Conservation (phyloP, 441 rosid species). For the Viola pubescens region DNA sequence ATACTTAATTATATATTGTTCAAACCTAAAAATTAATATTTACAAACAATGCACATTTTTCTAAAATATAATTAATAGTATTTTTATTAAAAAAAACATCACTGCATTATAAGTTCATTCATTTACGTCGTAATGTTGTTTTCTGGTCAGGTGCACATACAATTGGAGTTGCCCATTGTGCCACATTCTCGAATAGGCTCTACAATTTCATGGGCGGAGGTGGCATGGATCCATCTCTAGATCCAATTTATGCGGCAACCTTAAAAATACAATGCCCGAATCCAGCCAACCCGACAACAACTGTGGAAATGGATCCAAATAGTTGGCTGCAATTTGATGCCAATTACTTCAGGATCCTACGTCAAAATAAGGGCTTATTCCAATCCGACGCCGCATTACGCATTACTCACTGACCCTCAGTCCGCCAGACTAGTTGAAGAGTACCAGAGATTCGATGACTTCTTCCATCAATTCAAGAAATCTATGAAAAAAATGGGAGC, state of each 20-base stretch:
- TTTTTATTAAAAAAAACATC: background rate
- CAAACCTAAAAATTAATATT: too few relatives aligned
- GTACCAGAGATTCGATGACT: conserved; percentile 12
- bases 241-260: conserved; percentile 12
- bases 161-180: conserved; percentile 25
- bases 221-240: conserved; percentile 18
- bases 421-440: background rate
- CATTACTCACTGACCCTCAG: conserved; percentile 8
- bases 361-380: conserved; percentile 8
- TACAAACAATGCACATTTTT: conserved; percentile 19
- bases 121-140: too few relatives aligned
- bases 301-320: conserved; percentile 10
- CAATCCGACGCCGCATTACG: conserved; percentile 21
- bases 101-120: too few relatives aligned
- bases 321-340: conserved; percentile 1
- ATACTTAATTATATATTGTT: too few relatives aligned
- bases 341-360: background rate
- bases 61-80: background rate
- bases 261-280: conserved; percentile 11
- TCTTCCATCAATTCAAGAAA: conserved; percentile 15
- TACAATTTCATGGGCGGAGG: conserved; percentile 16
- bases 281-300: background rate
- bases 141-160: conserved; percentile 45
- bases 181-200: conserved; percentile 17
- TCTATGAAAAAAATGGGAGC: conserved; percentile 26